A percentile compares a stretch with the other conserved stretches of the same genome.
phyloP scores from a whole-genome alignment of 1,284 basidiomycete genomes.

The Boletellus sp. region DNA sequence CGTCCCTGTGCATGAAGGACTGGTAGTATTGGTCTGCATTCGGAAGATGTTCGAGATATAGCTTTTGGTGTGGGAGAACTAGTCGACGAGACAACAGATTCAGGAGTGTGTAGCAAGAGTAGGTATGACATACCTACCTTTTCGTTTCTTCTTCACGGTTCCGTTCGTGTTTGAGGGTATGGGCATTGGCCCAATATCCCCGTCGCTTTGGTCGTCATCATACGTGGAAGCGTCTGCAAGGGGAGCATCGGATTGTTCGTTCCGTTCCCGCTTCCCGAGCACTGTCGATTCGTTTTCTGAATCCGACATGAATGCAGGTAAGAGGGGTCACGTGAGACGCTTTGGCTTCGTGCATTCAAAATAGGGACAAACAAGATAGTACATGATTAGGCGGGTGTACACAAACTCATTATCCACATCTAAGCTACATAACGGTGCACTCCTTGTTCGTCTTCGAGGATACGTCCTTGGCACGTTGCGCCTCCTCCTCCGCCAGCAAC shows the following conservation, averaged over 20 bases:
- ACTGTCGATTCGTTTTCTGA: constrained; percentile 40
- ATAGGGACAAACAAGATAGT: too few species aligned
- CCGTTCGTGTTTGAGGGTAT: constrained; percentile 47
- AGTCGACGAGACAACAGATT: constrained; percentile 12
- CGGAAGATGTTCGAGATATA: constrained; percentile 91
- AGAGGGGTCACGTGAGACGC: not conserved
- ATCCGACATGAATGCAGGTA: constrained; percentile 35
- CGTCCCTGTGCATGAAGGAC: constrained; percentile 98
- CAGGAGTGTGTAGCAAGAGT: constrained; percentile 36
- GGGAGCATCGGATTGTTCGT: constrained; percentile 26
- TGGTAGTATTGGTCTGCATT: constrained; percentile 92
- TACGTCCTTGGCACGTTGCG: constrained; percentile 32
- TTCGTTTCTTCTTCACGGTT: constrained; percentile 63
- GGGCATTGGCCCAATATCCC: constrained; percentile 77
- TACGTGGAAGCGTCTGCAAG: constrained; percentile 7
- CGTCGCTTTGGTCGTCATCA: constrained; percentile 49
- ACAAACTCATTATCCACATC: too few species aligned
- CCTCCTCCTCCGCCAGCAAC: constrained; percentile 50
- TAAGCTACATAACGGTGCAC: constrained; percentile 57
- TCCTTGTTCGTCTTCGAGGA: constrained; percentile 41
- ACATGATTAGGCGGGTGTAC: too few species aligned
- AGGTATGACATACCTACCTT: constrained; percentile 49
- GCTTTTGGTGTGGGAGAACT: constrained; percentile 74
- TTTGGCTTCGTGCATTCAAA: too few species aligned
- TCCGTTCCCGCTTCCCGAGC: constrained; percentile 63